phyloP scores from a whole-genome alignment of 2,329 filamentous ascomycete species.

The Eurotiales sp. region DNA sequence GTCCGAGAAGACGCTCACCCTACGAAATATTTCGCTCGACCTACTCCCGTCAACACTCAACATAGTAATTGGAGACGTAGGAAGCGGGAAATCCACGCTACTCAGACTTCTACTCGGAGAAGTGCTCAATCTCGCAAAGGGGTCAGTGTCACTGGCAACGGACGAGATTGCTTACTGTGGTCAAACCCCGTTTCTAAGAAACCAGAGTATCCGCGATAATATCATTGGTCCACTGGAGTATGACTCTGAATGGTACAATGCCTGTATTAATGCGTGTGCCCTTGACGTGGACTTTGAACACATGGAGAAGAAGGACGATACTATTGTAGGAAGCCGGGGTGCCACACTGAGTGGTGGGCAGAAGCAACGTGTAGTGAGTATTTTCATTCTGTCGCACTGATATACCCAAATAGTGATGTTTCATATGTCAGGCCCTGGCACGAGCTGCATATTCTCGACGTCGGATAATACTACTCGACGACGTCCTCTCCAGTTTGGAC shows the following conservation, averaged over 20 bases:
- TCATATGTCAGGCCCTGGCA: conserved; percentile 33
- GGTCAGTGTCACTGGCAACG: conserved; percentile 28
- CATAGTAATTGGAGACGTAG: conserved; percentile 49
- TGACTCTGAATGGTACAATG: conserved; percentile 27
- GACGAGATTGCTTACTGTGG: conserved; percentile 38
- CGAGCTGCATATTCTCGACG: conserved; percentile 46
- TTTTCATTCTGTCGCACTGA: background rate
- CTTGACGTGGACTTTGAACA: conserved; percentile 38
- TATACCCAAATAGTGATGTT: no score
- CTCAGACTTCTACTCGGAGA: conserved; percentile 46
- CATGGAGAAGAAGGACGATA: conserved; percentile 39
- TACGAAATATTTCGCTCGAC: conserved; percentile 39
- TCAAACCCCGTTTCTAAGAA: conserved; percentile 27
- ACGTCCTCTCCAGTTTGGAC: conserved; percentile 12
- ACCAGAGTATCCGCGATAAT: conserved; percentile 28
- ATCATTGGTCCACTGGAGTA: conserved; percentile 24
- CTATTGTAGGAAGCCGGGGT: conserved; percentile 49
- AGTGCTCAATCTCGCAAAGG: conserved; percentile 28
- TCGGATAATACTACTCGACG: conserved; percentile 13
- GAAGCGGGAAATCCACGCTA: conserved; percentile 52
- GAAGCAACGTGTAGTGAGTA: conserved; percentile 45
- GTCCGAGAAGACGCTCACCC: conserved; percentile 29
- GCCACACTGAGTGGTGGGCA: conserved; percentile 52
- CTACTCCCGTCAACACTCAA: conserved; percentile 43
- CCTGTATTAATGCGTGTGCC: conserved; percentile 24